Conservation (phyloP, 2,329 filamentous ascomycete genomes). For the Nannizzia gypsea region DNA sequence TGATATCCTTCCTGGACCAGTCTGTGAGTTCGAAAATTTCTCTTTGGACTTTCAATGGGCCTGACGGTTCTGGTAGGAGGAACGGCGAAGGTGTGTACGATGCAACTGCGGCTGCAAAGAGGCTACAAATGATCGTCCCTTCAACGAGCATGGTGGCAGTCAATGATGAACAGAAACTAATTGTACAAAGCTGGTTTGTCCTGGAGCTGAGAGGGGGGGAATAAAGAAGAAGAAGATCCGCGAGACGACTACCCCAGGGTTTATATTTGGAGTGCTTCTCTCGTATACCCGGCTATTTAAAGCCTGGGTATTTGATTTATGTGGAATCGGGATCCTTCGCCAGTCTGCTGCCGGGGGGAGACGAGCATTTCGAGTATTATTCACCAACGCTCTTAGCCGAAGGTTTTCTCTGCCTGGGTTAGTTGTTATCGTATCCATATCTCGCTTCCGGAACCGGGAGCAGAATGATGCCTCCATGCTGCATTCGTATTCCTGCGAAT, state of each 20-base stretch:
- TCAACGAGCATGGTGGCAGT: background rate
- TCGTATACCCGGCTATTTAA: background rate
- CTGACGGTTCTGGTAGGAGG: constrained; percentile 7
- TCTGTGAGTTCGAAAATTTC: constrained; percentile 9
- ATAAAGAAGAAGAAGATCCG: background rate
- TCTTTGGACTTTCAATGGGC: constrained; percentile 6
- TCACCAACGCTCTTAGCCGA: no score
- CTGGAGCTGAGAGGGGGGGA: no score
- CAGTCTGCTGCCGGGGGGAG: background rate
- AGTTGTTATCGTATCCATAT: no score
- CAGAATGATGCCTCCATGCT: no score
- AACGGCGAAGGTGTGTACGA: background rate
- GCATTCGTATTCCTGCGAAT: no score
- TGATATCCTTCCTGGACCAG: constrained; percentile 7
- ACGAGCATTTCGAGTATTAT: background rate
- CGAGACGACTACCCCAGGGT: background rate
- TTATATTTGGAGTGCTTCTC: background rate
- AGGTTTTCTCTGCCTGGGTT: no score
- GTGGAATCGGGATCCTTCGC: background rate
- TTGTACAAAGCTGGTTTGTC: background rate
- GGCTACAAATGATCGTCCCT: background rate
- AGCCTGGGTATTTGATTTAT: background rate
- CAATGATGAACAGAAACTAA: background rate
- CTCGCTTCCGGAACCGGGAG: no score
- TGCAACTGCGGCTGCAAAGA: background rate